Percentiles rank a stretch among this genome's conserved stretches.
These are phyloP conservation scores for Ceratobasidium sp. DNA, from an alignment of 1,284 basidiomycete genomes.

Conservation along the genomic window DNA sequence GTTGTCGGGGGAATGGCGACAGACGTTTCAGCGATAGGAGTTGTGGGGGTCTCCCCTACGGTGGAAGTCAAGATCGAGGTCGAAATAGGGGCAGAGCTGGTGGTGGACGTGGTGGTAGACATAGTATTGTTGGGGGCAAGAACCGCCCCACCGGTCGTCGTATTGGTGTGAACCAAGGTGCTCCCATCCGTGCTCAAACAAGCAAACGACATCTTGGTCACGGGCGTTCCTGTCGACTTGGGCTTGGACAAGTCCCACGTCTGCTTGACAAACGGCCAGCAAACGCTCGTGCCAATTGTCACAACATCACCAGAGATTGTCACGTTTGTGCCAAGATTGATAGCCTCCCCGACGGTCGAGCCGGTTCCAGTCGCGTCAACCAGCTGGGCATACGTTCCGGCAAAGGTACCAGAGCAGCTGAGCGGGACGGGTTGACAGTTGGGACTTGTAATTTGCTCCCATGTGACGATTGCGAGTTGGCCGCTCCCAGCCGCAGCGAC, in stretches of 20 bases:
- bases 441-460: slow-evolving; percentile 24
- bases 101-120: neutral
- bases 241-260: slow-evolving; percentile 21
- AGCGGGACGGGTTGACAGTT: slow-evolving; percentile 33
- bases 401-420: slow-evolving; percentile 34
- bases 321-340: slow-evolving; percentile 26
- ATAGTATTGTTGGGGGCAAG: neutral
- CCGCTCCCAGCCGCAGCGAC: slow-evolving; percentile 20
- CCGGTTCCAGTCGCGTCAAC: slow-evolving; percentile 31
- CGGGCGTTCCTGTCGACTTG: slow-evolving; percentile 17
- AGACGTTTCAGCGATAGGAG: neutral
- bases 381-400: slow-evolving; percentile 15
- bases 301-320: slow-evolving; percentile 29
- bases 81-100: neutral
- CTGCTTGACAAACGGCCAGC: slow-evolving; percentile 39
- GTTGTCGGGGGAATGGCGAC: neutral
- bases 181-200: slow-evolving; percentile 34
- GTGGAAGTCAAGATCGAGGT: neutral
- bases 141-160: neutral
- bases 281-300: slow-evolving; percentile 15
- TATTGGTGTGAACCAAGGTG: neutral
- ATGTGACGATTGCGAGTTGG: slow-evolving; percentile 27
- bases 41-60: neutral
- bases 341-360: slow-evolving; percentile 1
- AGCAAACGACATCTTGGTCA: slow-evolving; percentile 34